These are phyloP conservation scores for Babjeviella inositovora DNA, from an alignment of 805 yeast genomes.

Conservation along the genomic window DNA sequence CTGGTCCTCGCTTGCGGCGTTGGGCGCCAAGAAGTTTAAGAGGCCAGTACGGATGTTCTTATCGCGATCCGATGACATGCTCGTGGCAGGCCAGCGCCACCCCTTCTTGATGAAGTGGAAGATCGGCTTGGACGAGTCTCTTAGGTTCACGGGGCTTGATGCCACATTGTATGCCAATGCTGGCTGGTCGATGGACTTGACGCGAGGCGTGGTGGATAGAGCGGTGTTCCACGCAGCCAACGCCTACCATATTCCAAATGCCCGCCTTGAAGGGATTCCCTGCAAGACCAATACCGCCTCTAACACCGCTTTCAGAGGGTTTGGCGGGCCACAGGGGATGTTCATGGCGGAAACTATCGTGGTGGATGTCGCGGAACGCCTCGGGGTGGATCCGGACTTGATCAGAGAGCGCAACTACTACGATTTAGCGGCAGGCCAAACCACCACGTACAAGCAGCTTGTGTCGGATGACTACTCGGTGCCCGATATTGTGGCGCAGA, in stretches of 20 bases:
- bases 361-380: constrained; percentile 18
- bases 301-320: constrained; percentile 30
- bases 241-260: constrained; percentile 24
- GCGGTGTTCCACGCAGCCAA: constrained; percentile 25
- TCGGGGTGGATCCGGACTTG: constrained; percentile 19
- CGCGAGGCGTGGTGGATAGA: constrained; percentile 30
- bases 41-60: constrained; percentile 23
- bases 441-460: constrained; percentile 21
- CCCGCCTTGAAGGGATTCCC: constrained; percentile 16
- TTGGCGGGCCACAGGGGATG: constrained; percentile 36
- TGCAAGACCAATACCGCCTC: constrained; percentile 28
- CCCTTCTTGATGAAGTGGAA: constrained; percentile 25
- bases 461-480: constrained; percentile 22
- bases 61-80: constrained; percentile 26
- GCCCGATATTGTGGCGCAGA: constrained; percentile 15
- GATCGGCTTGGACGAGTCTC: constrained; percentile 21
- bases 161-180: constrained; percentile 24
- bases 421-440: constrained; percentile 8
- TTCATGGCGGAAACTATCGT: constrained; percentile 22
- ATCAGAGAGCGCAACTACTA: constrained; percentile 19
- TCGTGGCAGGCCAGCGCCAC: constrained; percentile 26
- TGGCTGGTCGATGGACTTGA: constrained; percentile 30
- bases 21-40: constrained; percentile 23
- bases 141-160: constrained; percentile 20
- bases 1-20: constrained; percentile 17